These are phyloP conservation scores for Cutaneotrichosporon mucoides DNA, from an alignment of 1,284 basidiomycete genomes.

Conservation along the genomic window DNA sequence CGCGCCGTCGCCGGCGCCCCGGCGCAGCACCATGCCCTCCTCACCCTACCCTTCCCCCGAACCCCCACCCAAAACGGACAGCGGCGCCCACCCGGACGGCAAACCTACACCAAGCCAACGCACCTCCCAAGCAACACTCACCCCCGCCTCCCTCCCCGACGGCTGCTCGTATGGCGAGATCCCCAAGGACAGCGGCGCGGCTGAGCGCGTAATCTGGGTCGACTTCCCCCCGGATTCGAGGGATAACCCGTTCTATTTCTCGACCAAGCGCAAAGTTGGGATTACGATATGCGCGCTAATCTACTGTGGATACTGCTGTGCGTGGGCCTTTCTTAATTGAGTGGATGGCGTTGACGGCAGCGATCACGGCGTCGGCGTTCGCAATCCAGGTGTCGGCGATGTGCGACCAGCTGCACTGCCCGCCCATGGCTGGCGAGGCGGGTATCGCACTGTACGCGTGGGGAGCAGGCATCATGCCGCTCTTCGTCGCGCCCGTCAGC, in stretches of 20 bases:
- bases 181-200: slow-evolving; percentile 2
- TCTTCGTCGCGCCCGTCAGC: slow-evolving; percentile 67
- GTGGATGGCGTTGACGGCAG: slow-evolving; percentile 37
- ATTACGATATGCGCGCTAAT: slow-evolving; percentile 60
- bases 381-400: slow-evolving; percentile 60
- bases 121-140: slow-evolving; percentile 14
- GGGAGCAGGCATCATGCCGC: slow-evolving; percentile 66
- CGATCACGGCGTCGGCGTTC: slow-evolving; percentile 58
- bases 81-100: background rate
- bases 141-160: slow-evolving; percentile 7
- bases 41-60: too few species aligned
- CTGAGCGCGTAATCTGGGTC: slow-evolving; percentile 51
- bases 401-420: slow-evolving; percentile 62
- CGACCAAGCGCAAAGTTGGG: slow-evolving; percentile 55
- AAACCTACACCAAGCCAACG: slow-evolving; percentile 4
- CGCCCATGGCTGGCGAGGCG: slow-evolving; percentile 58
- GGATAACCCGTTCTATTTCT: slow-evolving; percentile 59
- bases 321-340: slow-evolving; percentile 13
- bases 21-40: too few species aligned
- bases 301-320: slow-evolving; percentile 58
- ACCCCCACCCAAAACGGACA: too few species aligned
- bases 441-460: slow-evolving; percentile 60
- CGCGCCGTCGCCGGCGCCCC: too few species aligned
- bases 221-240: slow-evolving; percentile 57
- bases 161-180: slow-evolving; percentile 12